Conservation (phyloP, 176 grass and related monocot genomes). For the Carex pumila region DNA sequence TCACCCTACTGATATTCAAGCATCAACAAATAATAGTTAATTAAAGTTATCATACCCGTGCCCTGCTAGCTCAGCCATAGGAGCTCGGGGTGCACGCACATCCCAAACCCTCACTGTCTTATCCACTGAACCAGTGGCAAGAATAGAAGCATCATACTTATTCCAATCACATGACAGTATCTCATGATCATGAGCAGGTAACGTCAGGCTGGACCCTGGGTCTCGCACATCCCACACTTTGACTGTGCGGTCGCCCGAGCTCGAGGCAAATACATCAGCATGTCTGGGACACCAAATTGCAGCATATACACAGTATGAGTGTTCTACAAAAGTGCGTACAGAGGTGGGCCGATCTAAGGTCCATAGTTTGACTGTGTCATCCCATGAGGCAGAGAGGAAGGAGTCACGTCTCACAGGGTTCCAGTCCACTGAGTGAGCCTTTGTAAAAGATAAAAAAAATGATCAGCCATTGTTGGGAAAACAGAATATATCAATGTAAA, state of each 20-base stretch:
- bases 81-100: slow-evolving; percentile 51
- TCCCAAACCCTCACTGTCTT: slow-evolving; percentile 88
- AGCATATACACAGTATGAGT: slow-evolving; percentile 82
- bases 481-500: background rate
- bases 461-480: background rate
- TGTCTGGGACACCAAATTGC: slow-evolving; percentile 69
- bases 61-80: slow-evolving; percentile 50
- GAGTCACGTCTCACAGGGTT: slow-evolving; percentile 82
- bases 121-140: slow-evolving; percentile 79
- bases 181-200: slow-evolving; percentile 77
- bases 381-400: slow-evolving; percentile 69
- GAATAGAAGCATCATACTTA: slow-evolving; percentile 80
- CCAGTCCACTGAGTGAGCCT: slow-evolving; percentile 47
- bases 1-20: background rate
- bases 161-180: slow-evolving; percentile 83
- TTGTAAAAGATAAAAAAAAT: background rate
- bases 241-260: slow-evolving; percentile 61
- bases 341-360: slow-evolving; percentile 59
- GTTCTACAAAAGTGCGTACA: slow-evolving; percentile 71
- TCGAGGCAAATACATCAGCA: slow-evolving; percentile 71
- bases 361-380: slow-evolving; percentile 88
- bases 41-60: slow-evolving; percentile 21
- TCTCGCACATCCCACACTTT: slow-evolving; percentile 83
- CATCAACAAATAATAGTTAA: background rate
- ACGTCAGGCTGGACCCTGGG: slow-evolving; percentile 46